Evolutionary conservation across 495 filamentous ascomycete species (phyloP).

Genomic region (Thozetella sp.): DNA sequence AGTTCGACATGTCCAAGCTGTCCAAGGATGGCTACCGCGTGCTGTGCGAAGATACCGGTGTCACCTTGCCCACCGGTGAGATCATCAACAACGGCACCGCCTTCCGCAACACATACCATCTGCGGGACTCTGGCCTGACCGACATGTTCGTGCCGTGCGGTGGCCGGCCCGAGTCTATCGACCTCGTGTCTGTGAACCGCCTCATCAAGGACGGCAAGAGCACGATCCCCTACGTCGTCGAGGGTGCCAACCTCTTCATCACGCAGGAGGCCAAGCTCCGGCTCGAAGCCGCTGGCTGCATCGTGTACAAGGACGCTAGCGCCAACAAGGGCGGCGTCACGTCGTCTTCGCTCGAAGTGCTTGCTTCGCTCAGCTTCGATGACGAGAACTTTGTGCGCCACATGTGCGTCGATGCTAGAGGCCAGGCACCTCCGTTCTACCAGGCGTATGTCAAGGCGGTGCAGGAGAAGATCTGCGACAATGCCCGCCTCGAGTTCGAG

Average conservation of each 20-base stretch:
- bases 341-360: constrained; percentile 94
- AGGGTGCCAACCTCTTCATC: constrained; percentile 98
- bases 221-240: constrained; percentile 90
- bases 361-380: constrained; percentile 92
- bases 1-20: constrained; percentile 85
- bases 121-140: constrained; percentile 72
- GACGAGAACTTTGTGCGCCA: constrained; percentile 84
- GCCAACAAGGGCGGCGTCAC: constrained; percentile 99
- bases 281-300: constrained; percentile 88
- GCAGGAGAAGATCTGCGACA: constrained; percentile 84
- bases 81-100: constrained; percentile 85
- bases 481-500: constrained; percentile 92
- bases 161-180: constrained; percentile 95
- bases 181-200: constrained; percentile 80
- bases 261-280: constrained; percentile 97
- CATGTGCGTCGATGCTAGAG: constrained; percentile 85
- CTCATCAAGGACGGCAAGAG: constrained; percentile 85
- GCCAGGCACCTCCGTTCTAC: constrained; percentile 87
- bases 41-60: constrained; percentile 87
- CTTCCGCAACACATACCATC: constrained; percentile 97
- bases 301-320: constrained; percentile 96
- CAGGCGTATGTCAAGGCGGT: constrained; percentile 88
- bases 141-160: constrained; percentile 96
- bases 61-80: constrained; percentile 85
- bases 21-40: constrained; percentile 88